Percentiles rank a stretch among this genome's conserved stretches.
Evolutionary conservation across 305 asterid genomes (phyloP).

Genomic region (Fraxinus xanthoxyloides): DNA sequence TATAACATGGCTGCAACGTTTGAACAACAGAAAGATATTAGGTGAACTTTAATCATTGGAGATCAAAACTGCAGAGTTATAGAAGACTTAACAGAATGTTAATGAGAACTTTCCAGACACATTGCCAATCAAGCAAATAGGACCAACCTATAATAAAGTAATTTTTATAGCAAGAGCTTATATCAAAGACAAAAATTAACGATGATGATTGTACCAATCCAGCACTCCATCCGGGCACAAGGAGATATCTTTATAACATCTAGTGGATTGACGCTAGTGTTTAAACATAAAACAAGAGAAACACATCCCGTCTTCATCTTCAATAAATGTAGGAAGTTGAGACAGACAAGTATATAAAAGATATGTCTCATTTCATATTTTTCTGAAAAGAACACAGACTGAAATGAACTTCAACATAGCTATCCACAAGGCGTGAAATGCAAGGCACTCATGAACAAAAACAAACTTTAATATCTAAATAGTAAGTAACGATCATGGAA

Average conservation of each 20-base stretch:
- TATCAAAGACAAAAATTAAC: no score
- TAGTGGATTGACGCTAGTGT: slow-evolving; percentile 92
- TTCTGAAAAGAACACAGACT: background rate
- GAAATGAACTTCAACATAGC: background rate
- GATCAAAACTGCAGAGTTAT: no score
- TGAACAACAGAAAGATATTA: no score
- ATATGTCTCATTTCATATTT: background rate
- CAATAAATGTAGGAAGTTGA: slow-evolving; percentile 32
- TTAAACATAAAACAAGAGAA: slow-evolving; percentile 91
- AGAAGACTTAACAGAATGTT: no score
- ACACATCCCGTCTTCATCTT: slow-evolving; percentile 99
- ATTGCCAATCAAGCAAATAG: no score
- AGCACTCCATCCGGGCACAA: slow-evolving; percentile 98
- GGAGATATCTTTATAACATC: slow-evolving; percentile 91
- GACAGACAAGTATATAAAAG: background rate
- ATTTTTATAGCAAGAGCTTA: no score
- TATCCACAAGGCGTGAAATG: background rate
- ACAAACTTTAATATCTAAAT: no score
- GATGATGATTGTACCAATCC: slow-evolving; percentile 64
- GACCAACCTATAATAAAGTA: no score
- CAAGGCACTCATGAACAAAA: background rate
- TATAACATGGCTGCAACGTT: no score
- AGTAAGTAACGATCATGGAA: background rate
- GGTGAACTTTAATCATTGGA: no score
- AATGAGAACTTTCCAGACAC: no score